These are phyloP conservation scores for Puccinia hordei DNA, from an alignment of 1,284 basidiomycete species.

Conservation along the genomic window DNA sequence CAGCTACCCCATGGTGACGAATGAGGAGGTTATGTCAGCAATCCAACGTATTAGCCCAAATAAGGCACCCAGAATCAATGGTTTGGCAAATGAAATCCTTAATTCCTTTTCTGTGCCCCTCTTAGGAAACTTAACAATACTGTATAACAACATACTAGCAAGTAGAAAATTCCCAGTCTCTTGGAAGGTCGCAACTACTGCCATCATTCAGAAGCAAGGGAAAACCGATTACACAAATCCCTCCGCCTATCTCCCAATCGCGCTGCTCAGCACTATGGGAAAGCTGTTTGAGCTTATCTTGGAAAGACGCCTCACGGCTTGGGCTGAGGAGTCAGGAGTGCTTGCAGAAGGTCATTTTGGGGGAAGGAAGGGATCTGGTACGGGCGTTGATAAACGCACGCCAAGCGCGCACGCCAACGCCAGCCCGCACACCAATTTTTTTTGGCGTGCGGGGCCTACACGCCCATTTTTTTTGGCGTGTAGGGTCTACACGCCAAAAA, in stretches of 20 bases:
- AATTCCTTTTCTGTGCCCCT: neutral
- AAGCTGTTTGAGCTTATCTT: neutral
- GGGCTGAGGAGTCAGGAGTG: neutral
- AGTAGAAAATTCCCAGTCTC: neutral
- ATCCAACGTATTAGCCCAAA: neutral
- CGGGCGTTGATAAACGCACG: too few relatives aligned
- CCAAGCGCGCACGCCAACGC: too few relatives aligned
- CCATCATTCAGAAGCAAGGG: constrained; percentile 8
- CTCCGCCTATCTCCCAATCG: constrained; percentile 15
- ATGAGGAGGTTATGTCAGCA: neutral
- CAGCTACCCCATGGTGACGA: neutral
- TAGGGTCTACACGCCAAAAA: too few relatives aligned
- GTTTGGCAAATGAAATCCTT: neutral
- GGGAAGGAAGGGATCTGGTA: neutral
- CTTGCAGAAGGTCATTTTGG: neutral
- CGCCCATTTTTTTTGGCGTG: too few relatives aligned
- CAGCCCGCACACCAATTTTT: too few relatives aligned
- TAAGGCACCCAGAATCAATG: constrained; percentile 3
- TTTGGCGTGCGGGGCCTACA: too few relatives aligned
- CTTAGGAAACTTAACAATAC: neutral
- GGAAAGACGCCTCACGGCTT: neutral
- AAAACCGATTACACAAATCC: neutral
- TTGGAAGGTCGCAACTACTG: constrained; percentile 13
- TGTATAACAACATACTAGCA: neutral
- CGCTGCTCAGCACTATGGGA: too few relatives aligned